Evolutionary conservation across 2,329 filamentous ascomycete genomes (phyloP), one percentile per base, ranked within the genome.

Genomic region (Tolypocladium ovalisporum): DNA sequence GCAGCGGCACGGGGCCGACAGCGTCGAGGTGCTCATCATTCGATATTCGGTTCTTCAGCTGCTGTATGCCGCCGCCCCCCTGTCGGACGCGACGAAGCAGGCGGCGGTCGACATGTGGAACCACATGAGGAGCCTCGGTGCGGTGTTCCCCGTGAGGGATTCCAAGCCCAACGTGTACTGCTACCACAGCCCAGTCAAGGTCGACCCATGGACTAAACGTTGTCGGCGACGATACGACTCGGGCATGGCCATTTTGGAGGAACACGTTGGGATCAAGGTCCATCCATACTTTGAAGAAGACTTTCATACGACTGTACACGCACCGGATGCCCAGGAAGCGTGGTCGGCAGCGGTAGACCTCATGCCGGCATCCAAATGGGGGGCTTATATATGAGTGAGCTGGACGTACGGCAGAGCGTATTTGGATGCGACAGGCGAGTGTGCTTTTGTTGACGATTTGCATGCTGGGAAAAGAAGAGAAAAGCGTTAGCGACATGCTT

Each of bases 271-370:
- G 10, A 68, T 75, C 44, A 71, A 67, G 55, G 62, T 76, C 10
- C 62, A 70, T 13, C 67, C 72, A 3, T 76, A 76, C 58, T 76
- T 75, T 58, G 74, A 76, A 52, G 75, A 76, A 57, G 73, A 76
- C 55, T 74, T 75, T 61, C 75, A 76, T 52, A 71, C 68, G 3
- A 66, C 67, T 9, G 67, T 73, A 51, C 74, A 76, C 56, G 71
- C 68, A 4, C 65, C 66, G 8, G 72, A 75, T 24, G 58, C 70
- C 6, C 68, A 71, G 47, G 70, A 73, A 42, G 67, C 71, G 9
- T 74, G 71, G 71, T 70, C 70, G 6, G 64, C 70, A 10, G 71
- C 69, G n/a, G 66, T 73, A 60, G 56, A 63, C 40, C 61, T 66
- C 47, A 64, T 69, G 62, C 61, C 59, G 40, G 60, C 64, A 40